Evolutionary conservation across 345 rosid genomes (phyloP).

Genomic region (Salix viminalis): DNA sequence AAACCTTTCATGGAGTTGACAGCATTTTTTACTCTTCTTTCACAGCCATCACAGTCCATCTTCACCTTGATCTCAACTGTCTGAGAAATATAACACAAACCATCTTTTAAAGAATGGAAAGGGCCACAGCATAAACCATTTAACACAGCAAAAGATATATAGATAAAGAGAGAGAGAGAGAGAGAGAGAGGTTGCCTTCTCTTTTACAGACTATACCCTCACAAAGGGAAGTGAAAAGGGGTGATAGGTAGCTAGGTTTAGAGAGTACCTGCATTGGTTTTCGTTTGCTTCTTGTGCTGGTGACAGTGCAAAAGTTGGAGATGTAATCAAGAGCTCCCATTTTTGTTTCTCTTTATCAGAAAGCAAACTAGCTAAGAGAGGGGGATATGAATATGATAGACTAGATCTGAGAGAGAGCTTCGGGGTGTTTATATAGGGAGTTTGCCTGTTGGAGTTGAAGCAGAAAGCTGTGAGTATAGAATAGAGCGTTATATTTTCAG

Average conservation of each 20-base stretch:
- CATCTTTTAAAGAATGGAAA: neutral
- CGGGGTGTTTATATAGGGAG: constrained; percentile 3
- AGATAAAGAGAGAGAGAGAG: too few relatives aligned
- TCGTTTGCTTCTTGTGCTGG: constrained; percentile 67
- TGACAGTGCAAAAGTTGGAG: constrained; percentile 71
- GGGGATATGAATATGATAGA: neutral
- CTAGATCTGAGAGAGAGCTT: neutral
- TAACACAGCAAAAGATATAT: too few relatives aligned
- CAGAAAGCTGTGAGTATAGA: neutral
- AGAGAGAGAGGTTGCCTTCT: neutral
- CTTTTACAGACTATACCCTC: neutral
- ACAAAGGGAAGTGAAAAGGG: neutral
- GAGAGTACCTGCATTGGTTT: constrained; percentile 73
- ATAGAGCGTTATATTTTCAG: neutral
- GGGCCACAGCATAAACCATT: neutral
- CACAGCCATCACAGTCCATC: constrained; percentile 98
- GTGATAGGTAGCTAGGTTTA: neutral
- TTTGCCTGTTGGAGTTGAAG: too few relatives aligned
- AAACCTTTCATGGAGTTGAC: constrained; percentile 75
- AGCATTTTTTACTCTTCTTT: constrained; percentile 75
- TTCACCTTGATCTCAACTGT: constrained; percentile 95
- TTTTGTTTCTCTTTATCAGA: constrained; percentile 23
- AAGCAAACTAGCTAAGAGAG: constrained; percentile 9
- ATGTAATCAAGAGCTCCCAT: constrained; percentile 93
- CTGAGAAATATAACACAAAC: constrained; percentile 31